phyloP scores from a whole-genome alignment of 2,329 filamentous ascomycete species.

The Penicillium carneum region DNA sequence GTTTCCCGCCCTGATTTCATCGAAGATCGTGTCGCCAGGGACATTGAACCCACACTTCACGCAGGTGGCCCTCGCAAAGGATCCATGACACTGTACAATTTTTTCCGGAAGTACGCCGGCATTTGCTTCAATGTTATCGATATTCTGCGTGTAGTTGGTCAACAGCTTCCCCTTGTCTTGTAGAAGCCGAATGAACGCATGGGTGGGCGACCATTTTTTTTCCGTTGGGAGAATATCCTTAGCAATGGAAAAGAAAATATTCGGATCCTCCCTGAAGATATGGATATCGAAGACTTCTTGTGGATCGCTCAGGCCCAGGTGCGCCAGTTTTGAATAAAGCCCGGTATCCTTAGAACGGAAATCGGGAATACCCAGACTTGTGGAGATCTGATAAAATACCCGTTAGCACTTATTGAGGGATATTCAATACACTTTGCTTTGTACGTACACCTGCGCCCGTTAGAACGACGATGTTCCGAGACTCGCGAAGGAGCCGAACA shows the following conservation, averaged over 20 bases:
- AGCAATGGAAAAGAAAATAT: conserved; percentile 88
- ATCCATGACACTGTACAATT: conserved; percentile 94
- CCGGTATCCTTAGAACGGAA: conserved; percentile 93
- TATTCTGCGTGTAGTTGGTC: conserved; percentile 98
- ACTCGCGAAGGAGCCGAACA: conserved; percentile 74
- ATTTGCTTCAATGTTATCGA: conserved; percentile 90
- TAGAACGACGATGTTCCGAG: conserved; percentile 87
- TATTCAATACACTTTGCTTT: neutral
- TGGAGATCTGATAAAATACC: conserved; percentile 71
- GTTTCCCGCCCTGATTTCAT: conserved; percentile 75
- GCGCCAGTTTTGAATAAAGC: conserved; percentile 83
- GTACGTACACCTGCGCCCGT: conserved; percentile 78
- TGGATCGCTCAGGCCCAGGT: conserved; percentile 79
- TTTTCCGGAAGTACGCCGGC: conserved; percentile 83
- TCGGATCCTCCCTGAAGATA: conserved; percentile 84
- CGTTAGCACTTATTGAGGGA: conserved; percentile 10
- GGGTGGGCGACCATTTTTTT: conserved; percentile 85
- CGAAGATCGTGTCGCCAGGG: conserved; percentile 77
- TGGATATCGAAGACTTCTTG: conserved; percentile 95
- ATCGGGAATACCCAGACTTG: conserved; percentile 93
- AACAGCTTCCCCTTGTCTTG: conserved; percentile 87
- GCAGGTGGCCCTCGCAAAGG: conserved; percentile 90
- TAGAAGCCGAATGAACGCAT: conserved; percentile 89
- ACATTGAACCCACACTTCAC: conserved; percentile 79
- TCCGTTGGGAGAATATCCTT: conserved; percentile 86